Percentiles rank a stretch among this genome's conserved stretches.
These are phyloP conservation scores for Cucumis melo DNA, from an alignment of 306 rosid species.

Conservation along the genomic window DNA sequence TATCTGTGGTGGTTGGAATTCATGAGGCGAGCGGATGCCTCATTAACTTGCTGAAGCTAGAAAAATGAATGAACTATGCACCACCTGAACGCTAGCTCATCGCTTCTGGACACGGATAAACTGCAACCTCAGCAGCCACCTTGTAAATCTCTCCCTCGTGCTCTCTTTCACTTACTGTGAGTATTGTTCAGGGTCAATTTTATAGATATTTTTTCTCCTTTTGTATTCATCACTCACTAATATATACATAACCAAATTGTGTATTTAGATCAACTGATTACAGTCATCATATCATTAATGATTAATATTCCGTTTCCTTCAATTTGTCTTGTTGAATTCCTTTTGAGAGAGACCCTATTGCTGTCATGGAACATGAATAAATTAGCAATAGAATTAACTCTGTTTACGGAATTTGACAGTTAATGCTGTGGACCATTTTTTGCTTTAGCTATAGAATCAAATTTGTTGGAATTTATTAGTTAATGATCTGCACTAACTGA, in stretches of 20 bases:
- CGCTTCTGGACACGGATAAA: background rate
- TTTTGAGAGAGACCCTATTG: background rate
- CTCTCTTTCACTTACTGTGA: conserved; percentile 1
- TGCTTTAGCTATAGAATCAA: background rate
- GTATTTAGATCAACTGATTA: conserved; percentile 3
- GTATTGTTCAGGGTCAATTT: conserved; percentile 8
- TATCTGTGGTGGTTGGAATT: background rate
- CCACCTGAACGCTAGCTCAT: background rate
- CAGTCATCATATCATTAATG: background rate
- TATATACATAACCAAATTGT: conserved; percentile 9
- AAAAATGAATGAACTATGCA: background rate
- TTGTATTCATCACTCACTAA: background rate
- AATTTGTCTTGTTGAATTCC: background rate
- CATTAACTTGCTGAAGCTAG: background rate
- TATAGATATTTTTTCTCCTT: conserved; percentile 1
- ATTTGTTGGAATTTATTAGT: background rate
- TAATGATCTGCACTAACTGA: background rate
- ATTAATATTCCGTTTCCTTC: background rate
- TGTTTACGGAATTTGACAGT: background rate
- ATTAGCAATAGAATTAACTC: background rate
- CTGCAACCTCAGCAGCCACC: conserved; percentile 3
- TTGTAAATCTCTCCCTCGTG: background rate
- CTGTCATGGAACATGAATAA: background rate
- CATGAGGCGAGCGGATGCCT: background rate
- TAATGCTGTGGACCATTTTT: background rate